These are phyloP conservation scores for Erysimum cheiri DNA, from an alignment of 441 rosid genomes.

Conservation along the genomic window DNA sequence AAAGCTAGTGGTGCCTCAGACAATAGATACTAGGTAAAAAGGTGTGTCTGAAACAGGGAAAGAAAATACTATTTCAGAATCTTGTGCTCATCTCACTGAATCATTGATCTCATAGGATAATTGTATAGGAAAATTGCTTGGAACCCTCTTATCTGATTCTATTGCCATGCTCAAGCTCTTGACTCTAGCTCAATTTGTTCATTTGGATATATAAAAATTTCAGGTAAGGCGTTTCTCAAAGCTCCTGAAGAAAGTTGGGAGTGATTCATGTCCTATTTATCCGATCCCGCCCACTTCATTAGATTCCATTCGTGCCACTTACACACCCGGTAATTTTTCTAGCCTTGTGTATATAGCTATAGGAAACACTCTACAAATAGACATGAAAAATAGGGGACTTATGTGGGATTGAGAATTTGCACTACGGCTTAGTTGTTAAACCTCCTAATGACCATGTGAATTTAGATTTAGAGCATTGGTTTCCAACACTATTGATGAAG, in stretches of 20 bases:
- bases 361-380: neutral
- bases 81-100: constrained; percentile 4
- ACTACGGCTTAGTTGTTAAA: too few relatives aligned
- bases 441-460: too few relatives aligned
- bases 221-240: constrained; percentile 81
- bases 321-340: constrained; percentile 66
- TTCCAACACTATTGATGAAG: too few relatives aligned
- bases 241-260: constrained; percentile 75
- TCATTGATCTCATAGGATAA: neutral
- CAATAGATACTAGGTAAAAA: neutral
- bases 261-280: constrained; percentile 61
- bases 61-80: constrained; percentile 6
- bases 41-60: neutral
- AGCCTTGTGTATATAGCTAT: constrained; percentile 20
- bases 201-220: constrained; percentile 31
- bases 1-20: neutral
- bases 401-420: neutral
- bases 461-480: too few relatives aligned
- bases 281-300: constrained; percentile 56
- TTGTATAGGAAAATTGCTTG: neutral
- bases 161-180: neutral
- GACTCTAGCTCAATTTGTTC: constrained; percentile 28
- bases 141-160: constrained; percentile 13
- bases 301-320: constrained; percentile 56
- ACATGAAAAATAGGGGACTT: neutral